These are phyloP conservation scores for Tulasnella calospora DNA, from an alignment of 768 basidiomycete species.

Conservation along the genomic window DNA sequence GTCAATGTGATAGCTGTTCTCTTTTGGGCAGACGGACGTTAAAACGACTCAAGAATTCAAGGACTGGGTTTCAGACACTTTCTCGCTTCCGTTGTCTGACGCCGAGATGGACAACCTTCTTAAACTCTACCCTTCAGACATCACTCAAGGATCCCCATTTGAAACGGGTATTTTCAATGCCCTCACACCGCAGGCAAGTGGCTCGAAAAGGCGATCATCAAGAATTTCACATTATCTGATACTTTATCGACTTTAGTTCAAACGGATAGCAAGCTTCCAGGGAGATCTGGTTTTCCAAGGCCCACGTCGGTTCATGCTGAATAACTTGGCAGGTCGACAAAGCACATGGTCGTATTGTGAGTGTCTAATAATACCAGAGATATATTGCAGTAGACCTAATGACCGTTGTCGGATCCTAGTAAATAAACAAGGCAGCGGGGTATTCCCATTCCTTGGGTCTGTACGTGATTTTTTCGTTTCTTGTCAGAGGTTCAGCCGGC, in stretches of 20 bases:
- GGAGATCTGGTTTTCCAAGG: conserved; percentile 23
- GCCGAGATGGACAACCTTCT: conserved; percentile 13
- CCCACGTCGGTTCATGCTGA: conserved; percentile 3
- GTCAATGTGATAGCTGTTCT: conserved; percentile 6
- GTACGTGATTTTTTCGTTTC: neutral
- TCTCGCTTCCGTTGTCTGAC: neutral
- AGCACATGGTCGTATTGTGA: conserved; percentile 13
- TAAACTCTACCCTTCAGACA: neutral
- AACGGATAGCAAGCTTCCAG: conserved; percentile 17
- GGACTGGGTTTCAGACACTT: conserved; percentile 1
- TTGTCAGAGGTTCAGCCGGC: neutral
- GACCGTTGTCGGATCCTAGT: neutral
- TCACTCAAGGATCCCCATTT: conserved; percentile 7
- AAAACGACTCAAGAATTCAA: neutral
- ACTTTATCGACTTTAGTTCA: neutral
- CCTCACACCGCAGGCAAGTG: conserved; percentile 14
- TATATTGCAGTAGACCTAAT: neutral
- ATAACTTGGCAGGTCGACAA: neutral
- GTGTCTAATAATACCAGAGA: neutral
- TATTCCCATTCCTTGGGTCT: conserved; percentile 14
- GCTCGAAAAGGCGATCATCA: neutral
- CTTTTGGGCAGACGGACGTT: conserved; percentile 17
- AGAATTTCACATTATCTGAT: neutral
- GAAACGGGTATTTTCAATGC: conserved; percentile 8
- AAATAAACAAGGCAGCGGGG: neutral